Evolutionary conservation across 257 asterid genomes (phyloP).

Genomic region (Fraxinus americana): DNA sequence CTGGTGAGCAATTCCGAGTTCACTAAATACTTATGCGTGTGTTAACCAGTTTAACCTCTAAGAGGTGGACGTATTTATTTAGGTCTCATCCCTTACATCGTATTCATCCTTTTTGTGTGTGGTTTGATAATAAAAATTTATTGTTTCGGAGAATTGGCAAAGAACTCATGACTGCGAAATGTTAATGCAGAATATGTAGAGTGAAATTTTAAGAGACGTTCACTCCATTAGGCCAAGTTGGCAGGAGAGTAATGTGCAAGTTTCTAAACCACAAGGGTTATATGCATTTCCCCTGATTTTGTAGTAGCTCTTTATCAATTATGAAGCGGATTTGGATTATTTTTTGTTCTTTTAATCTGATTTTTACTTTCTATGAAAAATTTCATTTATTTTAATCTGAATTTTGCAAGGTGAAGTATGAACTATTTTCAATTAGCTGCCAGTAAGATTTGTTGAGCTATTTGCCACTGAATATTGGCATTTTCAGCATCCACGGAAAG

Average conservation of each 20-base stretch:
- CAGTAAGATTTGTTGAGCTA: too few relatives aligned
- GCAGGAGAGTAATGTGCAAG: background rate
- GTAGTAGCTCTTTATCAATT: too few relatives aligned
- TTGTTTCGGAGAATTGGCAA: background rate
- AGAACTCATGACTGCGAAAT: background rate
- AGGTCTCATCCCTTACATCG: background rate
- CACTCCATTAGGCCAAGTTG: background rate
- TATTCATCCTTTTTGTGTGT: background rate
- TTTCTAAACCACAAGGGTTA: background rate
- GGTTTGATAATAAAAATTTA: background rate
- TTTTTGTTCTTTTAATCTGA: too few relatives aligned
- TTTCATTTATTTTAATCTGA: too few relatives aligned
- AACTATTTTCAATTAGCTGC: too few relatives aligned
- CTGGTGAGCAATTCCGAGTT: constrained; percentile 53
- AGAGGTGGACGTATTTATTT: background rate
- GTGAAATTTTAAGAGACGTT: background rate
- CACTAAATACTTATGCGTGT: background rate
- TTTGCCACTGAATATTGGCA: too few relatives aligned
- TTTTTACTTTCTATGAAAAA: too few relatives aligned
- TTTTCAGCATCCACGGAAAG: too few relatives aligned
- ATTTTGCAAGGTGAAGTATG: too few relatives aligned
- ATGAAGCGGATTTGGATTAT: too few relatives aligned
- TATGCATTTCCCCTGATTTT: background rate
- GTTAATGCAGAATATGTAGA: background rate
- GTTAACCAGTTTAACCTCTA: background rate